Conservation (phyloP, 805 yeast genomes). For the Wickerhamomyces xylosicus region DNA sequence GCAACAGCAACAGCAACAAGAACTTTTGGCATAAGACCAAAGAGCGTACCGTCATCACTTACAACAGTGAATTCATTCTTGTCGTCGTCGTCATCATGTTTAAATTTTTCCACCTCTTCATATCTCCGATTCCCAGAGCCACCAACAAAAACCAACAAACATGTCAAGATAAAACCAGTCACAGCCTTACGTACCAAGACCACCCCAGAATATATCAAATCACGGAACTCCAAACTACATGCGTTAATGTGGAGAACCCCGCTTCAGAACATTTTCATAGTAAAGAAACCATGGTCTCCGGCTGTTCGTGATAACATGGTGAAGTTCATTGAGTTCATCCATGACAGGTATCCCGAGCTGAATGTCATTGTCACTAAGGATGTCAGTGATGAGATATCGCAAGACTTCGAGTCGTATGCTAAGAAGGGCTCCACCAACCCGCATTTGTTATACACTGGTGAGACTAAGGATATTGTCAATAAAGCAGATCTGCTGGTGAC, state of each 20-base stretch:
- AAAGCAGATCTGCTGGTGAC: conserved; percentile 79
- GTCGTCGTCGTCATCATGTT: too few species aligned
- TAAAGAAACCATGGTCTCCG: conserved; percentile 76
- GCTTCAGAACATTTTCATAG: conserved; percentile 64
- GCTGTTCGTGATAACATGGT: conserved; percentile 58
- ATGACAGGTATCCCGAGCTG: conserved; percentile 52
- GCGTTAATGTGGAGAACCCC: conserved; percentile 63
- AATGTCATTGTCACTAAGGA: conserved; percentile 73
- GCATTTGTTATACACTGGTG: conserved; percentile 47
- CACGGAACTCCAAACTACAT: conserved; percentile 51
- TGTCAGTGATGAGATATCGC: conserved; percentile 57
- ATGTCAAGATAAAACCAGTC: conserved; percentile 23
- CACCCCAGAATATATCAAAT: conserved; percentile 41
- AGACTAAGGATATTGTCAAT: conserved; percentile 40
- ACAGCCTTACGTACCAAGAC: conserved; percentile 20
- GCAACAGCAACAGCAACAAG: too few species aligned
- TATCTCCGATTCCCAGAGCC: conserved; percentile 17
- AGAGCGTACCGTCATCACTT: too few species aligned
- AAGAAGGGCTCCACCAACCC: conserved; percentile 21
- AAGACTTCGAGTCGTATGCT: conserved; percentile 16
- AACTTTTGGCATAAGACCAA: too few species aligned
- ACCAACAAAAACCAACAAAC: conserved; percentile 17
- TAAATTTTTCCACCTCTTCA: conserved; percentile 5
- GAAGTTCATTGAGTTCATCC: conserved; percentile 50
- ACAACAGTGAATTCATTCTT: too few species aligned